Evolutionary conservation across 1,284 basidiomycete genomes (phyloP).

Genomic region (Flammula alnicola): DNA sequence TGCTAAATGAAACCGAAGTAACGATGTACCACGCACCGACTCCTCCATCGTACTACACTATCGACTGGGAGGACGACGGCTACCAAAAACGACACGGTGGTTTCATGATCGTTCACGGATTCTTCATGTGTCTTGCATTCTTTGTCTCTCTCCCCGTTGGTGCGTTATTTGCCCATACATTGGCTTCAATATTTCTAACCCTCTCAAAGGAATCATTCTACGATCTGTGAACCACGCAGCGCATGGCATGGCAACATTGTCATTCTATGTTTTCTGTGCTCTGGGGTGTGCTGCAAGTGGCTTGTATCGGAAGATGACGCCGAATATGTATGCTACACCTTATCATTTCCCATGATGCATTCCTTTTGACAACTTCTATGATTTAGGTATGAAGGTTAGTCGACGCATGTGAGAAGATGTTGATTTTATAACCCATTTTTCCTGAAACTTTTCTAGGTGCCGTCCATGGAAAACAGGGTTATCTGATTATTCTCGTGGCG

Average conservation of each 20-base stretch:
- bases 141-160: constrained; percentile 77
- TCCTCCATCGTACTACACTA: constrained; percentile 78
- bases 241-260: constrained; percentile 55
- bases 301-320: constrained; percentile 75
- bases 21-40: constrained; percentile 65
- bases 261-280: constrained; percentile 59
- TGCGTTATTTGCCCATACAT: constrained; percentile 36
- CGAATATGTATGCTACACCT: constrained; percentile 66
- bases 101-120: constrained; percentile 68
- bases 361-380: constrained; percentile 23
- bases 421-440: neutral
- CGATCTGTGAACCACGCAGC: constrained; percentile 72
- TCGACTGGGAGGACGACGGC: constrained; percentile 64
- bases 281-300: constrained; percentile 68
- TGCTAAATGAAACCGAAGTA: constrained; percentile 77
- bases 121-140: constrained; percentile 76
- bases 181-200: constrained; percentile 1
- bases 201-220: constrained; percentile 61
- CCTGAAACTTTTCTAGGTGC: constrained; percentile 35
- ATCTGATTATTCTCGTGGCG: constrained; percentile 59
- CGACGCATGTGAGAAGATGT: constrained; percentile 1
- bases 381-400: constrained; percentile 65
- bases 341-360: constrained; percentile 3
- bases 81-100: constrained; percentile 56
- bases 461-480: constrained; percentile 68